Conservation (phyloP, 1,139 yeast species). For the Hanseniaspora sp. region DNA sequence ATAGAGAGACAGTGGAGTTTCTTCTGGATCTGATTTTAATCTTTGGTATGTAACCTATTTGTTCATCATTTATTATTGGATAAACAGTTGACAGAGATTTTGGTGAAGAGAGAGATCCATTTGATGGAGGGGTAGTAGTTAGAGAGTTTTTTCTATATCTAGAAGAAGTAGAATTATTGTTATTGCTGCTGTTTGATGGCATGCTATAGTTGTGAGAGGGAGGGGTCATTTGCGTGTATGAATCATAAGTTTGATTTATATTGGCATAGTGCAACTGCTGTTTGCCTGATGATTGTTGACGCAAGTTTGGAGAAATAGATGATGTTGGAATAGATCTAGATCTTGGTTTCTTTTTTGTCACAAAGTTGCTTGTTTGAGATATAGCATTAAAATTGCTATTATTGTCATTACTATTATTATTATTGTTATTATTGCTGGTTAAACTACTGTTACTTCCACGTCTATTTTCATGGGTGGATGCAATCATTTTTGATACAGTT, state of each 20-base stretch:
- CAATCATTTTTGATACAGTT: not conserved
- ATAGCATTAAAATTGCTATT: not conserved
- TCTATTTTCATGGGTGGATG: not conserved
- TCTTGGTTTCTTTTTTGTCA: not conserved
- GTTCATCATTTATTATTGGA: conserved; percentile 22
- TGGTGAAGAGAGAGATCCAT: not conserved
- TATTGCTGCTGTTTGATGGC: not conserved
- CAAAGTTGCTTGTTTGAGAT: not conserved
- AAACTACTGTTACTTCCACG: not conserved
- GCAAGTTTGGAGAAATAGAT: conserved; percentile 11
- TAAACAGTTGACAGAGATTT: conserved; percentile 16
- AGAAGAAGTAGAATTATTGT: not conserved
- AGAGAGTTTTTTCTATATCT: conserved; percentile 8
- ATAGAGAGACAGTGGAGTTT: conserved; percentile 23
- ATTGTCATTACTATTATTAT: no score
- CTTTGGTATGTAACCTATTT: conserved; percentile 30
- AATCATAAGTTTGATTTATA: not conserved
- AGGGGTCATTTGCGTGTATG: not conserved
- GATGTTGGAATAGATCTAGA: not conserved
- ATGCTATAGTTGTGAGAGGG: not conserved
- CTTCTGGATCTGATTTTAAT: conserved; percentile 29
- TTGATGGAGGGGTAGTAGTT: conserved; percentile 1
- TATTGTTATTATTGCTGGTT: no score
- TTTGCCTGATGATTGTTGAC: conserved; percentile 2
- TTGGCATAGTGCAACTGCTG: not conserved